A percentile compares a stretch with the other conserved stretches of the same genome.
These are phyloP conservation scores for Acorus gramineus DNA, from an alignment of 106 monocot species.

Conservation along the genomic window DNA sequence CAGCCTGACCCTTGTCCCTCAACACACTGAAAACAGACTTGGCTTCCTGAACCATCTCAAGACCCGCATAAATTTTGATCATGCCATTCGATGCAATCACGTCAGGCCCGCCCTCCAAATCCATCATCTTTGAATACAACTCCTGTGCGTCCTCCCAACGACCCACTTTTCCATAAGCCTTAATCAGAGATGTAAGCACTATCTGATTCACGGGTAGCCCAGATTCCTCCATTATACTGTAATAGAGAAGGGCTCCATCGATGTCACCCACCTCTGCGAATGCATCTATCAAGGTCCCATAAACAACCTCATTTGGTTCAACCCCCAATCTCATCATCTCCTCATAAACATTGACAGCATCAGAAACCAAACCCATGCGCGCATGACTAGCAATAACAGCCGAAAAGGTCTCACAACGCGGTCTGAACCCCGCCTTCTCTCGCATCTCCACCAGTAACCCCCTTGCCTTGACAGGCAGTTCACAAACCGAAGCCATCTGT, in stretches of 20 bases:
- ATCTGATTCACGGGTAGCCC: slow-evolving; percentile 39
- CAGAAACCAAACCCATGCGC: slow-evolving; percentile 21
- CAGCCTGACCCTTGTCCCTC: slow-evolving; percentile 30
- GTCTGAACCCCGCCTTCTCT: slow-evolving; percentile 36
- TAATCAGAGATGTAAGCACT: slow-evolving; percentile 73
- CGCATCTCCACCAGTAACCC: slow-evolving; percentile 42
- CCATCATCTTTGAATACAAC: slow-evolving; percentile 50
- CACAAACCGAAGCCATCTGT: slow-evolving; percentile 66
- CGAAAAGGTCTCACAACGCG: slow-evolving; percentile 57
- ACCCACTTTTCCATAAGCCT: slow-evolving; percentile 49
- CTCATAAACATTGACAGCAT: slow-evolving; percentile 33
- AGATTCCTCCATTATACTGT: slow-evolving; percentile 47
- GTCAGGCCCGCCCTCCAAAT: slow-evolving; percentile 49
- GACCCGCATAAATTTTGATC: slow-evolving; percentile 59
- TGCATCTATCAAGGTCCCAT: slow-evolving; percentile 56
- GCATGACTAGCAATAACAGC: slow-evolving; percentile 43
- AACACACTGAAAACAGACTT: slow-evolving; percentile 42
- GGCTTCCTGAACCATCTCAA: slow-evolving; percentile 69
- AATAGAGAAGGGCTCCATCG: slow-evolving; percentile 39
- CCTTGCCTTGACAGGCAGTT: slow-evolving; percentile 38
- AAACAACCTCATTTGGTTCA: slow-evolving; percentile 62
- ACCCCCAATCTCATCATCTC: slow-evolving; percentile 46
- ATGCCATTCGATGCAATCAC: slow-evolving; percentile 66
- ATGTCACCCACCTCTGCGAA: slow-evolving; percentile 47
- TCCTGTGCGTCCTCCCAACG: slow-evolving; percentile 73